A percentile compares a stretch with the other conserved stretches of the same genome.
Evolutionary conservation across 352 stramenopile species (phyloP).

Genomic region (Phytophthora hybrid): DNA sequence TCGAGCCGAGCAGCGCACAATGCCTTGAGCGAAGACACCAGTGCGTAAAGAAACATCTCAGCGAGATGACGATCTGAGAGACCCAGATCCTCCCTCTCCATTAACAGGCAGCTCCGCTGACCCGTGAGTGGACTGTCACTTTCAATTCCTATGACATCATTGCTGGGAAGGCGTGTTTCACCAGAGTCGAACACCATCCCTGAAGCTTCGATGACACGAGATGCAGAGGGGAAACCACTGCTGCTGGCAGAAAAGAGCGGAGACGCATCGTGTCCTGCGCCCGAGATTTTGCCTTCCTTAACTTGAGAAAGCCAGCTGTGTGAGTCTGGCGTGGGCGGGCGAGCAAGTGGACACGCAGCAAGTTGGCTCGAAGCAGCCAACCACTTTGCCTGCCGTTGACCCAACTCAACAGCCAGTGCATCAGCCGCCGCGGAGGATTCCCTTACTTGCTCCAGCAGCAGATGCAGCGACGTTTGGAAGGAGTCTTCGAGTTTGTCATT

Average conservation of each 20-base stretch:
- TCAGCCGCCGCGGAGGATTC: too few relatives aligned
- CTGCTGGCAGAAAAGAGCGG: conserved; percentile 27
- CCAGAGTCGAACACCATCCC: conserved; percentile 55
- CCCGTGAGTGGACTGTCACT: conserved; percentile 14
- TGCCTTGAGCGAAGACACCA: too few relatives aligned
- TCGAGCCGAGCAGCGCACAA: too few relatives aligned
- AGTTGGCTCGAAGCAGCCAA: conserved; percentile 77
- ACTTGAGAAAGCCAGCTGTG: conserved; percentile 84
- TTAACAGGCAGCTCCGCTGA: conserved; percentile 44
- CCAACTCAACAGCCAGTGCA: conserved; percentile 36
- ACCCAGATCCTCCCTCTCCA: conserved; percentile 56
- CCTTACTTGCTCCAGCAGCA: conserved; percentile 43
- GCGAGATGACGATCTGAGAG: conserved; percentile 45
- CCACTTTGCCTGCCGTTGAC: conserved; percentile 68
- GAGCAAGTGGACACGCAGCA: conserved; percentile 60
- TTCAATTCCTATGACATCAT: conserved; percentile 14
- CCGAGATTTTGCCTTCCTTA: conserved; percentile 81
- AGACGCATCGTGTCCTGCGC: conserved; percentile 65
- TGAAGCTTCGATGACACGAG: too few relatives aligned
- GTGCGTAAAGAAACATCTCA: conserved; percentile 69
- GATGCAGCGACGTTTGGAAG: conserved; percentile 35
- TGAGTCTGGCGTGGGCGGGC: conserved; percentile 58
- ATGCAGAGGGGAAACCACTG: conserved; percentile 40
- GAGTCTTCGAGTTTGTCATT: conserved; percentile 39
- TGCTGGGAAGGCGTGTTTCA: conserved; percentile 34